phyloP scores from a whole-genome alignment of 225 moss, liverwort and hornwort genomes.

The Bryoerythrophyllum caledonicum region DNA sequence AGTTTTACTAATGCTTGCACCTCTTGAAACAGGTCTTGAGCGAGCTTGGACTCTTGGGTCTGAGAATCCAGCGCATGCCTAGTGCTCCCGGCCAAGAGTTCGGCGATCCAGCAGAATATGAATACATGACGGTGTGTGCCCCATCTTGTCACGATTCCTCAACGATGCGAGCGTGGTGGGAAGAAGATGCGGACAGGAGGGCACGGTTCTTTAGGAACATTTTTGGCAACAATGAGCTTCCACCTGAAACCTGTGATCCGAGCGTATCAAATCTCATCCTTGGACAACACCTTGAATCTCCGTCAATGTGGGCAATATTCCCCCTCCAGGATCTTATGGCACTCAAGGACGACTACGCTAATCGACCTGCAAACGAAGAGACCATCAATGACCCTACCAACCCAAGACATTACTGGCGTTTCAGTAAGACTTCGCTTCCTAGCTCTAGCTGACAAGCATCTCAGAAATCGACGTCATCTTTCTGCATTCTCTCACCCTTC shows the following conservation, averaged over 20 bases:
- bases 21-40: conserved; percentile 62
- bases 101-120: conserved; percentile 79
- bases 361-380: conserved; percentile 80
- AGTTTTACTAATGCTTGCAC: background rate
- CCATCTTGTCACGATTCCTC: conserved; percentile 93
- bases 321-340: conserved; percentile 88
- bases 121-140: conserved; percentile 94
- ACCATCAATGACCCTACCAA: conserved; percentile 88
- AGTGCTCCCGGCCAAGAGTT: conserved; percentile 70
- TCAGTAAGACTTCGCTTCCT: conserved; percentile 55
- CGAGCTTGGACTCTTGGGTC: conserved; percentile 81
- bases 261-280: conserved; percentile 64
- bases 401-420: conserved; percentile 92
- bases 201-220: conserved; percentile 60
- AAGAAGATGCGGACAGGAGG: conserved; percentile 74
- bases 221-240: conserved; percentile 53
- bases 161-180: conserved; percentile 96
- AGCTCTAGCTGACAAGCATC: background rate
- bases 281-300: conserved; percentile 79
- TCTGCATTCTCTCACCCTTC: background rate
- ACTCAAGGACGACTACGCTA: conserved; percentile 57
- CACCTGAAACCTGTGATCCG: conserved; percentile 71
- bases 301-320: conserved; percentile 88
- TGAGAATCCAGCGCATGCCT: conserved; percentile 95
- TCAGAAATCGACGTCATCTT: background rate